phyloP scores from a whole-genome alignment of 2,329 filamentous ascomycete genomes.

The Macroventuria anomochaeta region DNA sequence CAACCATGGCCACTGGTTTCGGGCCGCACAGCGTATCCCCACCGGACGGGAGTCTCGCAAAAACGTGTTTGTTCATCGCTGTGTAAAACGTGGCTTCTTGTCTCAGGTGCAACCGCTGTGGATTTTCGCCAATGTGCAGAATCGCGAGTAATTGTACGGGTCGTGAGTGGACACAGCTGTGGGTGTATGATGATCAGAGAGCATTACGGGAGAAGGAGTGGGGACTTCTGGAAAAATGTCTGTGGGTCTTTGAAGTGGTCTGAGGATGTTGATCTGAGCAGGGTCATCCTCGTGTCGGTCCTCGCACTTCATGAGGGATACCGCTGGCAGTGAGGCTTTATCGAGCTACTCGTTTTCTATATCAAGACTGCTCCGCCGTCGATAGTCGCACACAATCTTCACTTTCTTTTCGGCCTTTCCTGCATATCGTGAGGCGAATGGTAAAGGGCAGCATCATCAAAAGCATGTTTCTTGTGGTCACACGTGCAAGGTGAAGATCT shows the following conservation, averaged over 20 bases:
- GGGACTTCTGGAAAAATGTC: slow-evolving; percentile 2
- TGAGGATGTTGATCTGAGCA: background rate
- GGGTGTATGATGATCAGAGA: background rate
- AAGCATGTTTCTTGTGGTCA: background rate
- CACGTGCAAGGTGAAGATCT: too few relatives aligned
- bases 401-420: background rate
- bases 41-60: background rate
- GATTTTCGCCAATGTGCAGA: background rate
- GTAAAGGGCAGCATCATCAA: background rate
- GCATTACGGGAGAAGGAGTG: slow-evolving; percentile 7
- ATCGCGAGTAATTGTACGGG: background rate
- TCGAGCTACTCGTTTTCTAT: background rate
- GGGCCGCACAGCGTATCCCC: background rate
- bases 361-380: slow-evolving; percentile 7
- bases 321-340: background rate
- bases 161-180: background rate
- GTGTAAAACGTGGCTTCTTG: background rate
- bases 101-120: background rate
- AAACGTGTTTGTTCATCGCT: background rate
- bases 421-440: slow-evolving; percentile 4
- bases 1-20: background rate
- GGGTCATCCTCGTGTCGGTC: background rate
- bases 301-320: background rate
- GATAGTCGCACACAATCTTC: background rate
- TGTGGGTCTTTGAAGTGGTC: background rate